Evolutionary conservation across 345 rosid genomes (phyloP).

Genomic region (Salix arbutifolia): DNA sequence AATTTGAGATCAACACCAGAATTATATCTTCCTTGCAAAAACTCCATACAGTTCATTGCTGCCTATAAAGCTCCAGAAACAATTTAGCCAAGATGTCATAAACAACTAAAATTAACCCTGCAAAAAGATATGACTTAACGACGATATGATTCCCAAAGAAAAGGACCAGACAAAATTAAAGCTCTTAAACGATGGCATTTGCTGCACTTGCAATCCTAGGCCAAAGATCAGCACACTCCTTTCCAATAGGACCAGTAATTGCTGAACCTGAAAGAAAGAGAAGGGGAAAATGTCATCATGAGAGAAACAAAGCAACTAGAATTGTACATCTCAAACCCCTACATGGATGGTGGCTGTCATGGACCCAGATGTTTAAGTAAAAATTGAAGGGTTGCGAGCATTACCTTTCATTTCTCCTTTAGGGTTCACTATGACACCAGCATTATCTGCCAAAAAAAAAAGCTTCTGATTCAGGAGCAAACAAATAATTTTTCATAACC

Average conservation of each 20-base stretch:
- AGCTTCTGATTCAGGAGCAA: not conserved
- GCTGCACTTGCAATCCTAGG: slow-evolving; percentile 97
- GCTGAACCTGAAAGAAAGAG: slow-evolving; percentile 57
- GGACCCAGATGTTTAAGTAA: too few species aligned
- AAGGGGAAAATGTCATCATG: not conserved
- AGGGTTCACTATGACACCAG: slow-evolving; percentile 90
- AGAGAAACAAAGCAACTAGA: not conserved
- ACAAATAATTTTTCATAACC: not conserved
- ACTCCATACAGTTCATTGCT: not conserved
- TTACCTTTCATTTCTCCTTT: slow-evolving; percentile 96
- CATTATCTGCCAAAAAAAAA: slow-evolving; percentile 57
- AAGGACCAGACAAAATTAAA: too few species aligned
- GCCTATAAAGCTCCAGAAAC: not conserved
- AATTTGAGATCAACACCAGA: not conserved
- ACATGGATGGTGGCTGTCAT: not conserved
- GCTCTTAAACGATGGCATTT: slow-evolving; percentile 21
- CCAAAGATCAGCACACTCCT: slow-evolving; percentile 95
- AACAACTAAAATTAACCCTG: not conserved
- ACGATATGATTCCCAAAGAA: not conserved
- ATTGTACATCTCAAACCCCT: not conserved
- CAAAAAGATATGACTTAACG: not conserved
- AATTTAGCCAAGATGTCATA: not conserved
- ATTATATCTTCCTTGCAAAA: not conserved
- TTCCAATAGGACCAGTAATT: slow-evolving; percentile 85
- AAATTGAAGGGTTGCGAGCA: not conserved